Evolutionary conservation across 371 early-diverging fungal genomes (phyloP).

Genomic region (Mortierella sp.): DNA sequence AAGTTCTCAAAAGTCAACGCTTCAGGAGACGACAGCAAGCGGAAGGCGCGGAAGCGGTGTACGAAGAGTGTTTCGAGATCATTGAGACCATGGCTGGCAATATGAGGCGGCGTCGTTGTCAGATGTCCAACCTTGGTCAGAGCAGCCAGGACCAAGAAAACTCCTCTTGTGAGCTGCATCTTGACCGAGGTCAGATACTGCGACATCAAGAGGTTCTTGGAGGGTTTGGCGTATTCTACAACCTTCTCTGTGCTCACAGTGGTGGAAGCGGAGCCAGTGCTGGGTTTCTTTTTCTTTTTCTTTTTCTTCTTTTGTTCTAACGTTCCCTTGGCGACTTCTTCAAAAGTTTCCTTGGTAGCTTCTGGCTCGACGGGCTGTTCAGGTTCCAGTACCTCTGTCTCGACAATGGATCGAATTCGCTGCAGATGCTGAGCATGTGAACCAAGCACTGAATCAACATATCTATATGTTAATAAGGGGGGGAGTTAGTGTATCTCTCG

Average conservation of each 20-base stretch:
- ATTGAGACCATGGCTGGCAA: slow-evolving; percentile 62
- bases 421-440: slow-evolving; percentile 59
- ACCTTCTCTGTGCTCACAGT: background rate
- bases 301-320: slow-evolving; percentile 21
- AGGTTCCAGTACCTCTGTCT: background rate
- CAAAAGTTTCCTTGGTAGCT: slow-evolving; percentile 14
- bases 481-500: background rate
- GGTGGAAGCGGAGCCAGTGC: background rate
- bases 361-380: background rate
- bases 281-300: slow-evolving; percentile 18
- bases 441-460: slow-evolving; percentile 54
- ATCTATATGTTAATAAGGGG: slow-evolving; percentile 17
- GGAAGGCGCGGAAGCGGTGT: slow-evolving; percentile 76
- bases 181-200: slow-evolving; percentile 13
- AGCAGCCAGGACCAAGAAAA: slow-evolving; percentile 46
- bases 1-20: slow-evolving; percentile 59
- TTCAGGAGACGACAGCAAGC: slow-evolving; percentile 64
- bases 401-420: slow-evolving; percentile 47
- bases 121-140: slow-evolving; percentile 62
- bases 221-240: background rate
- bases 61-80: slow-evolving; percentile 67
- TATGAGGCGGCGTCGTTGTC: slow-evolving; percentile 54
- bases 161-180: slow-evolving; percentile 26
- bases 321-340: slow-evolving; percentile 29
- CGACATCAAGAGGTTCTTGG: background rate